Evolutionary conservation across 73 alveolate species (phyloP).

Genomic region (Tetrahymena thermophila): DNA sequence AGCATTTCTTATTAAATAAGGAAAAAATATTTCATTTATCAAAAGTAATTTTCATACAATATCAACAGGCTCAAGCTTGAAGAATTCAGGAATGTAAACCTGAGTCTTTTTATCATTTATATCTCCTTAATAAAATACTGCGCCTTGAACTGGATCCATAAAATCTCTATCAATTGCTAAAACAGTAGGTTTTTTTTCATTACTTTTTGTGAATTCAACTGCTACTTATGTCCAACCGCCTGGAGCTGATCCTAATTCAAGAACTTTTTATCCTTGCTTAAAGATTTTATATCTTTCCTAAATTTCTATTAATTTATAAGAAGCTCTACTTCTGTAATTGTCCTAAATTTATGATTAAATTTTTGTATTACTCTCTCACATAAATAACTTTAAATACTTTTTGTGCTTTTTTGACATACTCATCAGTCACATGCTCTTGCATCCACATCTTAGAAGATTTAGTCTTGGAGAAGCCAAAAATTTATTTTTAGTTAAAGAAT

Average conservation of each 20-base stretch:
- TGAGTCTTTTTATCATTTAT: slow-evolving; percentile 31
- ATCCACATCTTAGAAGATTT: not conserved
- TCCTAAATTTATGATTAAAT: slow-evolving; percentile 15
- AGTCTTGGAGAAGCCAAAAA: not conserved
- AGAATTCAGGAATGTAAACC: slow-evolving; percentile 35
- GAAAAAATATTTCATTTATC: not conserved
- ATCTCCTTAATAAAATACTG: slow-evolving; percentile 57
- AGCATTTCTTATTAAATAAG: not conserved
- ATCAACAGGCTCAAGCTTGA: slow-evolving; percentile 25
- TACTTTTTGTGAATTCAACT: slow-evolving; percentile 24
- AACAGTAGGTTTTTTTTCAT: slow-evolving; percentile 26
- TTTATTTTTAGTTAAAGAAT: not conserved
- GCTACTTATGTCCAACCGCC: slow-evolving; percentile 87
- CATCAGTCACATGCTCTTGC: slow-evolving; percentile 3
- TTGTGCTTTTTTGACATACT: slow-evolving; percentile 23
- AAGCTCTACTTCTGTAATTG: slow-evolving; percentile 69
- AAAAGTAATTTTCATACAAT: not conserved
- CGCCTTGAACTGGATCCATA: slow-evolving; percentile 56
- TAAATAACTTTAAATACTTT: slow-evolving; percentile 10
- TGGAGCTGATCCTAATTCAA: slow-evolving; percentile 89
- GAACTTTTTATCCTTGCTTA: slow-evolving; percentile 40
- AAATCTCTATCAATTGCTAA: slow-evolving; percentile 61
- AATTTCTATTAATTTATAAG: slow-evolving; percentile 66
- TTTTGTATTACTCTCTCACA: not conserved
- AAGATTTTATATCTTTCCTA: slow-evolving; percentile 55